A percentile compares a stretch with the other conserved stretches of the same genome.
These are phyloP conservation scores for Golubevia pallescens DNA, from an alignment of 1,284 basidiomycete species.

Conservation along the genomic window DNA sequence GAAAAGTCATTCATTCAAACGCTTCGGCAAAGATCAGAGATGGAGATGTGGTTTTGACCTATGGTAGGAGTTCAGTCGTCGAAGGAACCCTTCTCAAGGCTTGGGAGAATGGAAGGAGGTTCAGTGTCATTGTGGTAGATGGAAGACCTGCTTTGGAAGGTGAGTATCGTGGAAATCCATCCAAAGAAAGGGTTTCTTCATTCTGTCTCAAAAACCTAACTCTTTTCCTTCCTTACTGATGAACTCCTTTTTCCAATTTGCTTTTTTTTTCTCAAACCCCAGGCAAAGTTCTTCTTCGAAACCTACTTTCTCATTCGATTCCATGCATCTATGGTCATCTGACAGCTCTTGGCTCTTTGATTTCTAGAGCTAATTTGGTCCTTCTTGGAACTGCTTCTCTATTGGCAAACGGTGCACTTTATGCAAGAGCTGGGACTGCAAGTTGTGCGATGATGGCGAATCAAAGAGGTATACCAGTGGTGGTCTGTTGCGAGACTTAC, in stretches of 20 bases:
- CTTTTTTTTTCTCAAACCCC: neutral
- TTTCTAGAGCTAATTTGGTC: constrained; percentile 79
- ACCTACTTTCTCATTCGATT: constrained; percentile 76
- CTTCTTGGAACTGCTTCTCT: constrained; percentile 92
- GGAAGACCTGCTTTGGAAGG: constrained; percentile 92
- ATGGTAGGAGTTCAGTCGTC: constrained; percentile 92
- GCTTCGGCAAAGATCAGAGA: constrained; percentile 91
- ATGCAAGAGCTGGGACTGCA: constrained; percentile 91
- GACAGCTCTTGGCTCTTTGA: constrained; percentile 82
- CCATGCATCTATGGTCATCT: constrained; percentile 90
- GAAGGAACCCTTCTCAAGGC: constrained; percentile 86
- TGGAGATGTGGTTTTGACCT: constrained; percentile 89
- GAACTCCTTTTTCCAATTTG: neutral
- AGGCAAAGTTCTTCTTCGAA: constrained; percentile 81
- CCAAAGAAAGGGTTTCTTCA: neutral
- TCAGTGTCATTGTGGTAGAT: constrained; percentile 93
- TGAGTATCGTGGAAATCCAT: constrained; percentile 49
- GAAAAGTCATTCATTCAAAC: constrained; percentile 87
- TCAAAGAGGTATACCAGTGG: constrained; percentile 84
- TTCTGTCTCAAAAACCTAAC: no score
- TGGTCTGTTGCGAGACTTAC: constrained; percentile 98
- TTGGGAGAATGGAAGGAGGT: constrained; percentile 70
- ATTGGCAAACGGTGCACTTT: constrained; percentile 92
- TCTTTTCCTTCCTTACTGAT: constrained; percentile 1
- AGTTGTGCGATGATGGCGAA: constrained; percentile 95